Evolutionary conservation across 495 filamentous ascomycete species (phyloP).

Genomic region (Podospora sp.): DNA sequence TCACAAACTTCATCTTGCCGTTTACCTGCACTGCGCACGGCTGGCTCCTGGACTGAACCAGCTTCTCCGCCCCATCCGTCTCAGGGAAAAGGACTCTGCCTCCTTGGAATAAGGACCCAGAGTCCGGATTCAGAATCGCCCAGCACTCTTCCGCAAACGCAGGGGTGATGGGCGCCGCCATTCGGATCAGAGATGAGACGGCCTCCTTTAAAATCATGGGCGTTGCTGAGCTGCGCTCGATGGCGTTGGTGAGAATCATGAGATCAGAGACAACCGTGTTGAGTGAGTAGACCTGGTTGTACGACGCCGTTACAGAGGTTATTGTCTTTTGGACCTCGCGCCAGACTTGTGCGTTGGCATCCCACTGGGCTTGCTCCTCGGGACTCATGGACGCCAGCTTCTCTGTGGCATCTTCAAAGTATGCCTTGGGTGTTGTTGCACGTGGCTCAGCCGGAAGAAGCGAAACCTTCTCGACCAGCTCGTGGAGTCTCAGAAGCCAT

Average conservation of each 20-base stretch:
- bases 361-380: slow-evolving; percentile 34
- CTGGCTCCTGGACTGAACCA: slow-evolving; percentile 41
- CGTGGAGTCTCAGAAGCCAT: slow-evolving; percentile 71
- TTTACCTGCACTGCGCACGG: slow-evolving; percentile 73
- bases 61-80: slow-evolving; percentile 49
- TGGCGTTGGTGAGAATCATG: slow-evolving; percentile 72
- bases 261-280: slow-evolving; percentile 84
- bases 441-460: neutral
- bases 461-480: slow-evolving; percentile 50
- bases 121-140: slow-evolving; percentile 53
- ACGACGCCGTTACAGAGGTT: slow-evolving; percentile 64
- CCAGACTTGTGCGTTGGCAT: slow-evolving; percentile 61
- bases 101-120: slow-evolving; percentile 50
- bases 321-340: slow-evolving; percentile 68
- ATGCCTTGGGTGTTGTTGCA: slow-evolving; percentile 20
- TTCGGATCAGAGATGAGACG: slow-evolving; percentile 57
- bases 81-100: slow-evolving; percentile 51
- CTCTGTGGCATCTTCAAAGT: slow-evolving; percentile 33
- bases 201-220: slow-evolving; percentile 37
- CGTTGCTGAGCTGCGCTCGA: slow-evolving; percentile 41
- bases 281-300: slow-evolving; percentile 68
- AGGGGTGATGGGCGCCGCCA: slow-evolving; percentile 77
- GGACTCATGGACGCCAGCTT: slow-evolving; percentile 24
- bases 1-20: slow-evolving; percentile 68
- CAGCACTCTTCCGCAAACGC: slow-evolving; percentile 80